Conservation (phyloP, 371 early-diverging fungal genomes). For the Mucor plumbeus region DNA sequence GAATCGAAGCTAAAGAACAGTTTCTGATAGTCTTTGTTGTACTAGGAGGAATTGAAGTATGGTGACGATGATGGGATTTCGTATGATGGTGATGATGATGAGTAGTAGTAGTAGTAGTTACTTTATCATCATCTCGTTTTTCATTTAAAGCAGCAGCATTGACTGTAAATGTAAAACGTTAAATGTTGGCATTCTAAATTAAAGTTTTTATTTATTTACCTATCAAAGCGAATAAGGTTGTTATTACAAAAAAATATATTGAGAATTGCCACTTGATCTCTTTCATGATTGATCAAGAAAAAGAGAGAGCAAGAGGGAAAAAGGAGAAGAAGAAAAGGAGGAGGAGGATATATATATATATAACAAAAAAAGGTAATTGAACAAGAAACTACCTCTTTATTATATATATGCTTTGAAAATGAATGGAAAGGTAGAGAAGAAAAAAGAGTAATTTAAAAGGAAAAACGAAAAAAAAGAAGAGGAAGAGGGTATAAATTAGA, state of each 20-base stretch:
- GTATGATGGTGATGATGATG: not conserved
- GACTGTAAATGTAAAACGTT: slow-evolving; percentile 2
- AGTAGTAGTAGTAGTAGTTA: not conserved
- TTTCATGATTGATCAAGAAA: slow-evolving; percentile 17
- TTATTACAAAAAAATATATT: slow-evolving; percentile 7
- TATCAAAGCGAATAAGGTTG: slow-evolving; percentile 10
- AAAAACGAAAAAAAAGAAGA: slow-evolving; percentile 6
- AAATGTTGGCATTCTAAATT: not conserved
- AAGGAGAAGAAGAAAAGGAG: slow-evolving; percentile 6
- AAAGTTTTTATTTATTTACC: slow-evolving; percentile 7
- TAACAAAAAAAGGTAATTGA: slow-evolving; percentile 11
- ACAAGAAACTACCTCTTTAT: slow-evolving; percentile 6
- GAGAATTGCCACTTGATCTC: slow-evolving; percentile 19
- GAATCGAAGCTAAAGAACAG: slow-evolving; percentile 12
- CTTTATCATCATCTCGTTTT: not conserved
- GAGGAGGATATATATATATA: not conserved
- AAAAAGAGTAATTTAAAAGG: not conserved
- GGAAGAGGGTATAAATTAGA: slow-evolving; percentile 7
- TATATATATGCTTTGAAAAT: not conserved
- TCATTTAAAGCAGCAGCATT: slow-evolving; percentile 13
- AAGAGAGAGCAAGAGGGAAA: not conserved
- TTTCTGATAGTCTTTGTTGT: slow-evolving; percentile 16
- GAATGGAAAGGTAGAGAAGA: not conserved
- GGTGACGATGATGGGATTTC: not conserved
- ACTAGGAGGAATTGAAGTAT: not conserved